Evolutionary conservation across 139 green algal genomes (phyloP).

Genomic region (Marvania coccoides): DNA sequence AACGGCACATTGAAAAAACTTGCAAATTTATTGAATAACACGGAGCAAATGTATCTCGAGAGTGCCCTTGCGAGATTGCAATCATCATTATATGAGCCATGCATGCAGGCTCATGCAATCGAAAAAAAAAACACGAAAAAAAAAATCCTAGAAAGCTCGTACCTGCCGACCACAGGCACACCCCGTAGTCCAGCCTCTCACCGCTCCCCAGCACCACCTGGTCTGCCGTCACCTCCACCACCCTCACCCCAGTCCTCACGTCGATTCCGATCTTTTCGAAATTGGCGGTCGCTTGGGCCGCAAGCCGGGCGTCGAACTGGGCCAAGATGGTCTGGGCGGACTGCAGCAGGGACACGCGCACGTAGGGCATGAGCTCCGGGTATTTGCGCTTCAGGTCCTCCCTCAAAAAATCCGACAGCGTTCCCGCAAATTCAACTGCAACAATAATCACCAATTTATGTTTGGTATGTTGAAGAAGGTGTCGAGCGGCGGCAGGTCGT

Average conservation of each 20-base stretch:
- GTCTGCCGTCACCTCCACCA: constrained; percentile 9
- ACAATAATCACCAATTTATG: too few species aligned
- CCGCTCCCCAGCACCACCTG: background rate
- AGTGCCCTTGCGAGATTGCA: too few species aligned
- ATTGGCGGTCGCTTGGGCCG: constrained; percentile 33
- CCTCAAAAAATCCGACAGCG: constrained; percentile 65
- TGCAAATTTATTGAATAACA: too few species aligned
- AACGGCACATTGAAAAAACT: too few species aligned
- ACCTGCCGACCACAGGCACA: constrained; percentile 55
- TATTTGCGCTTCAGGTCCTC: constrained; percentile 53
- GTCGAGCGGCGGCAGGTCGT: too few species aligned
- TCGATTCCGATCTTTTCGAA: constrained; percentile 39
- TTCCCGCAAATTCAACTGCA: constrained; percentile 73
- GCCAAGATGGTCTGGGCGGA: constrained; percentile 46
- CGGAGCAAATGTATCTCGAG: too few species aligned
- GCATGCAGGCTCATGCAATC: too few species aligned
- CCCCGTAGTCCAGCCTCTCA: constrained; percentile 38
- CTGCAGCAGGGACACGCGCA: constrained; percentile 48
- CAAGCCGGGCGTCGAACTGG: constrained; percentile 39
- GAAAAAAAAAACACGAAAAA: too few species aligned
- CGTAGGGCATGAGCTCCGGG: constrained; percentile 47
- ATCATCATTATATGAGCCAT: too few species aligned
- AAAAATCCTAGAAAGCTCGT: too few species aligned
- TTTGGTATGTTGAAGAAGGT: too few species aligned
- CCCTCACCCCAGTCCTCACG: constrained; percentile 32